Percentiles rank a stretch among this genome's conserved stretches.
These are phyloP conservation scores for Trapa bicornis DNA, from an alignment of 345 rosid genomes.

Conservation along the genomic window DNA sequence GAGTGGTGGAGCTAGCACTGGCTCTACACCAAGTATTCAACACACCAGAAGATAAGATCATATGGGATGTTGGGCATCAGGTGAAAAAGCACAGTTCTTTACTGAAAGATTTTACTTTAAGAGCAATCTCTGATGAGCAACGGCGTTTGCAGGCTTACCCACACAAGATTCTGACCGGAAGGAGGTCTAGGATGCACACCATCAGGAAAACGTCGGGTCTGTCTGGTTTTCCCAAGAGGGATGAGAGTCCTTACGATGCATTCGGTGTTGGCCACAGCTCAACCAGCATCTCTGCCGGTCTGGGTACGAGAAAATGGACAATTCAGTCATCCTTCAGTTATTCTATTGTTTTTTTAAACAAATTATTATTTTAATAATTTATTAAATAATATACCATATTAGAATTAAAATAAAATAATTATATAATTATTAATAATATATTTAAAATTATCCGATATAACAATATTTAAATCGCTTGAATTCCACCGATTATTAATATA, in stretches of 20 bases:
- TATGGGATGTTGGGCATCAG: constrained; percentile 88
- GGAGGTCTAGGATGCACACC: constrained; percentile 61
- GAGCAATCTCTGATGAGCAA: background rate
- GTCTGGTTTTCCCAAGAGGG: constrained; percentile 66
- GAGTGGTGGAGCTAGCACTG: constrained; percentile 51
- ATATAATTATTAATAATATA: too few relatives aligned
- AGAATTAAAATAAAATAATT: too few relatives aligned
- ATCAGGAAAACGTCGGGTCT: constrained; percentile 60
- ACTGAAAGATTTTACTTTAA: background rate
- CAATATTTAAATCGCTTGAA: too few relatives aligned
- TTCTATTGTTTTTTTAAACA: too few relatives aligned
- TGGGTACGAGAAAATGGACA: constrained; percentile 23
- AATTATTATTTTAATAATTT: too few relatives aligned
- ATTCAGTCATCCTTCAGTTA: too few relatives aligned
- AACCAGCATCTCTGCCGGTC: constrained; percentile 74
- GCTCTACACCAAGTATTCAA: constrained; percentile 56
- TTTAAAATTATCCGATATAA: too few relatives aligned
- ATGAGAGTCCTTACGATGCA: constrained; percentile 56
- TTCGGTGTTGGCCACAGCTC: constrained; percentile 72
- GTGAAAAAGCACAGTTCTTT: constrained; percentile 10
- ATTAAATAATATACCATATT: too few relatives aligned
- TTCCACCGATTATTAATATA: too few relatives aligned
- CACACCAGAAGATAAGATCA: constrained; percentile 54
- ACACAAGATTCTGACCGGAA: constrained; percentile 67
- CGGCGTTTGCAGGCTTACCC: constrained; percentile 42